phyloP scores from a whole-genome alignment of 2,329 filamentous ascomycete genomes.

The Parafenestella ontariensis region DNA sequence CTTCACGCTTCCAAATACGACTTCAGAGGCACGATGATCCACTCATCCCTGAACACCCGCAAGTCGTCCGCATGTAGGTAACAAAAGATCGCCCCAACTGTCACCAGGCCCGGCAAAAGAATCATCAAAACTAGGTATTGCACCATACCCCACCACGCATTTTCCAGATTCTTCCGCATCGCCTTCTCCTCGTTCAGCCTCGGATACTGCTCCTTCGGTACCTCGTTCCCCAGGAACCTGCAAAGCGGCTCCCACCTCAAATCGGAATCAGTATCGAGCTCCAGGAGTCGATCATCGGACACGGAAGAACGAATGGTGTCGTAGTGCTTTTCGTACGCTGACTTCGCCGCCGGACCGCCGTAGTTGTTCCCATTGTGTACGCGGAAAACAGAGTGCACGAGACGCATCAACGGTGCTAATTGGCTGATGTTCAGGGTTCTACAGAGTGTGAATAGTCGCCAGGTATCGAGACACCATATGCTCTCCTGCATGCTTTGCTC shows the following conservation, averaged over 20 bases:
- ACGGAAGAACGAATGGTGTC: conserved; percentile 30
- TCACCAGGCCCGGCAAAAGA: conserved; percentile 17
- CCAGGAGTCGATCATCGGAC: conserved; percentile 28
- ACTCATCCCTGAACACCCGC: conserved; percentile 13
- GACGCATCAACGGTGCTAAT: conserved; percentile 31
- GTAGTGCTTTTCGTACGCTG: conserved; percentile 36
- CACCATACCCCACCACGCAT: conserved; percentile 31
- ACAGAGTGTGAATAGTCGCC: conserved; percentile 26
- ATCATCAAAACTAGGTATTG: conserved; percentile 28
- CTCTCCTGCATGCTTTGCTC: conserved; percentile 33
- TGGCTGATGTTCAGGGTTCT: conserved; percentile 27
- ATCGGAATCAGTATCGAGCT: conserved; percentile 30
- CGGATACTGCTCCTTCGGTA: conserved; percentile 31
- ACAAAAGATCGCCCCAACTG: conserved; percentile 4
- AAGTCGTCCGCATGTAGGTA: conserved; percentile 19
- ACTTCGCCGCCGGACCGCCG: conserved; percentile 24
- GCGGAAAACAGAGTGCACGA: conserved; percentile 31
- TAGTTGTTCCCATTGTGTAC: conserved; percentile 34
- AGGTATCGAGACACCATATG: conserved; percentile 34
- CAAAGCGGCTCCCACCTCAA: conserved; percentile 38
- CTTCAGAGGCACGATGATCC: conserved; percentile 15
- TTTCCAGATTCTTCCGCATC: conserved; percentile 25
- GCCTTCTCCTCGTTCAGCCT: conserved; percentile 26
- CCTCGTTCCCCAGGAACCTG: conserved; percentile 31
- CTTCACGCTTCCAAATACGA: conserved; percentile 14